Percentiles rank a stretch among this genome's conserved stretches.
These are phyloP conservation scores for Angophora floribunda DNA, from an alignment of 345 rosid species.

Conservation along the genomic window DNA sequence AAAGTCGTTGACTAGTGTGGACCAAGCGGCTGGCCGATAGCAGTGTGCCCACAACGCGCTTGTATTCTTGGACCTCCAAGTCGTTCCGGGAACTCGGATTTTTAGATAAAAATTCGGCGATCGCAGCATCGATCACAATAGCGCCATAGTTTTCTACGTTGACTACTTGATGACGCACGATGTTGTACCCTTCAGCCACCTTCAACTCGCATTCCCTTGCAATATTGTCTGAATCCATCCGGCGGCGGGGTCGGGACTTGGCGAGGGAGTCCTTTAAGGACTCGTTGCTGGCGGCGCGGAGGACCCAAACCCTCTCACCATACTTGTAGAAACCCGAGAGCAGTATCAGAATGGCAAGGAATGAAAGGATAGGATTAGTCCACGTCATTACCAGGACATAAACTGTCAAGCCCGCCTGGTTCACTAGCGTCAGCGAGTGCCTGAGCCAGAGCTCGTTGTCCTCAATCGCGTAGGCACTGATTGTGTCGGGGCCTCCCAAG, in stretches of 20 bases:
- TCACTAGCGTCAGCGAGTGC: rapidly evolving
- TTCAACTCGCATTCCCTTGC: rapidly evolving
- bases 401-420: rapidly evolving
- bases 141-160: no score
- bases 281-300: neutral
- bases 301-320: neutral
- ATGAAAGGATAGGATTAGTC: neutral
- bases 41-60: rapidly evolving
- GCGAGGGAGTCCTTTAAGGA: rapidly evolving
- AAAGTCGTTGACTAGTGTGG: no score
- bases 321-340: slow-evolving; percentile 13
- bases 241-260: rapidly evolving
- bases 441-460: neutral
- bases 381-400: rapidly evolving
- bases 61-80: rapidly evolving
- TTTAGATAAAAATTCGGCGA: rapidly evolving
- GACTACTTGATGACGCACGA: rapidly evolving
- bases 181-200: rapidly evolving
- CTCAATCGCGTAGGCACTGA: neutral
- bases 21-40: no score
- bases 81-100: rapidly evolving
- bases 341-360: neutral
- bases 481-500: neutral
- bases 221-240: neutral
- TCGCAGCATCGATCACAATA: no score